These are phyloP conservation scores for Berberis thunbergii DNA, from an alignment of 164 flowering plant genomes.

Conservation along the genomic window DNA sequence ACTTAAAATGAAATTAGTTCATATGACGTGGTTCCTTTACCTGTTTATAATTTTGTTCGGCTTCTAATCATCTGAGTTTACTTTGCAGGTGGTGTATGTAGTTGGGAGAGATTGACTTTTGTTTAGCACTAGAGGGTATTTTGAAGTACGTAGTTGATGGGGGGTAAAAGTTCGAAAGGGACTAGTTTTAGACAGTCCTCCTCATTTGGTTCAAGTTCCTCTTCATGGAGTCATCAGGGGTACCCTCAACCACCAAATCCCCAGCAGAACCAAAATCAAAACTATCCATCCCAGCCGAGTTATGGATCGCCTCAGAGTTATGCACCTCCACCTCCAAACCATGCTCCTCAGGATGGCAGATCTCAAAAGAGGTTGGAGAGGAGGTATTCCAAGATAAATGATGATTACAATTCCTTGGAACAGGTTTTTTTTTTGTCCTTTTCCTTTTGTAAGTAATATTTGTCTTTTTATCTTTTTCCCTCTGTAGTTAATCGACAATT, in stretches of 20 bases:
- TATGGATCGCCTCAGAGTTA: conserved; percentile 12
- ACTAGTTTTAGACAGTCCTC: conserved; percentile 21
- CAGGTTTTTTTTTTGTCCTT: conserved; percentile 31
- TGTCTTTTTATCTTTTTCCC: background rate
- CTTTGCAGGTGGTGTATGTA: background rate
- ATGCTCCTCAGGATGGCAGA: conserved; percentile 22
- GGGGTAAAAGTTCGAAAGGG: conserved; percentile 38
- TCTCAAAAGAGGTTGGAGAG: conserved; percentile 31
- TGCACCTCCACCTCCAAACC: conserved; percentile 29
- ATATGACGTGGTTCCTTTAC: too few relatives aligned
- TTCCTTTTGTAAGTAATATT: background rate
- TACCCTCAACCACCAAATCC: conserved; percentile 32
- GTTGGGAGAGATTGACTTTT: conserved; percentile 2
- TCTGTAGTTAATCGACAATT: background rate
- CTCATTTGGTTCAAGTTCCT: conserved; percentile 25
- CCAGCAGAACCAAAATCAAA: conserved; percentile 23
- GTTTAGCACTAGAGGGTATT: conserved; percentile 4
- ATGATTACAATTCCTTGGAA: conserved; percentile 53
- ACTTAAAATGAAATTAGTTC: too few relatives aligned
- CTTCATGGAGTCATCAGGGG: conserved; percentile 16
- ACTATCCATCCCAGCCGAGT: conserved; percentile 13
- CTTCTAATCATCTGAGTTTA: too few relatives aligned
- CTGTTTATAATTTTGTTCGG: too few relatives aligned
- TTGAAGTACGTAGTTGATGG: conserved; percentile 29
- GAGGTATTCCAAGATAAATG: conserved; percentile 65